Percentiles rank a stretch among this genome's conserved stretches.
phyloP scores from a whole-genome alignment of 257 asterid genomes.

The Solanum appendiculatum region DNA sequence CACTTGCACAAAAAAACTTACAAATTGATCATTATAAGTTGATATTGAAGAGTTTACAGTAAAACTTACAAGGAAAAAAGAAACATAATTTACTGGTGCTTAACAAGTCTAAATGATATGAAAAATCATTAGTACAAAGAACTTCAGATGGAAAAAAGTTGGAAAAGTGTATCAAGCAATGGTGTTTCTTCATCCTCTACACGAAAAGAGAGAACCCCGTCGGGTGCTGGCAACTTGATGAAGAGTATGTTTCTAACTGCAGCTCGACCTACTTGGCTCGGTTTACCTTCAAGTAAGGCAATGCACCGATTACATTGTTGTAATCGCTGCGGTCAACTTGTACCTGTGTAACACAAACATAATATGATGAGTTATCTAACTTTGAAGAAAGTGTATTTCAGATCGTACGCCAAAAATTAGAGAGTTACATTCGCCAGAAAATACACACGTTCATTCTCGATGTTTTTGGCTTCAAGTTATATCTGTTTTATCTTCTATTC shows the following conservation, averaged over 20 bases:
- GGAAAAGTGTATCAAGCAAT: not conserved
- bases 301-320: slow-evolving; percentile 82
- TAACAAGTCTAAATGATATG: not conserved
- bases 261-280: slow-evolving; percentile 34
- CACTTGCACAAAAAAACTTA: not conserved
- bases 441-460: not conserved
- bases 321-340: slow-evolving; percentile 94
- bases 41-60: not conserved
- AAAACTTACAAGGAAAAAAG: not conserved
- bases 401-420: not conserved
- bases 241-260: not conserved
- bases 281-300: slow-evolving; percentile 91
- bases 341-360: slow-evolving; percentile 27
- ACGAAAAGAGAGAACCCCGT: not conserved
- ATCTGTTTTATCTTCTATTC: not conserved
- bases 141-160: not conserved
- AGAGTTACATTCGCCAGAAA: not conserved
- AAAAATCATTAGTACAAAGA: not conserved
- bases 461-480: not conserved
- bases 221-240: not conserved
- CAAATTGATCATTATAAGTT: not conserved
- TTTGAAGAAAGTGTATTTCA: not conserved
- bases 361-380: not conserved
- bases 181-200: slow-evolving; percentile 4
- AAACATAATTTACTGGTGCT: not conserved